Percentiles rank a stretch among this genome's conserved stretches.
phyloP scores from a whole-genome alignment of 2,329 filamentous ascomycete species.

The Laburnicola sp. region DNA sequence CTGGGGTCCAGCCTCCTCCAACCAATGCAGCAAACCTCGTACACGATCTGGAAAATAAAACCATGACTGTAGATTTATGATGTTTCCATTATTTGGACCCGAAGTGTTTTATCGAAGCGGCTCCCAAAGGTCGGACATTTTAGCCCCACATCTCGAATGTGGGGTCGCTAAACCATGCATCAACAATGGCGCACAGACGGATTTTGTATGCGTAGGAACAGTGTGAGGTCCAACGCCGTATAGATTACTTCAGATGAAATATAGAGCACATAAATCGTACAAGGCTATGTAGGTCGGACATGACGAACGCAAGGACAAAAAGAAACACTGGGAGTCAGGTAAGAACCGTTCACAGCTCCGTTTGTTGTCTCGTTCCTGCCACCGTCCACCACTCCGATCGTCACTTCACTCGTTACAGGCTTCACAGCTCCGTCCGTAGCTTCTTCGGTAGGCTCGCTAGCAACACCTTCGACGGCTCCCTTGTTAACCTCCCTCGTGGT shows the following conservation, averaged over 20 bases:
- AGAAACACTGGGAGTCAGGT: not conserved
- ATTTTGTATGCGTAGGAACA: not conserved
- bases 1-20: slow-evolving; percentile 1
- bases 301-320: slow-evolving; percentile 3
- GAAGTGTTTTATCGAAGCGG: slow-evolving; percentile 18
- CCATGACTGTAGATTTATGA: slow-evolving; percentile 20
- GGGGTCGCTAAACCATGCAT: slow-evolving; percentile 22
- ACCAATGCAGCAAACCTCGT: slow-evolving; percentile 8
- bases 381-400: not conserved
- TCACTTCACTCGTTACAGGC: too few species aligned
- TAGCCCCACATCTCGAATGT: slow-evolving; percentile 37
- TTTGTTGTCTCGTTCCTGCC: slow-evolving; percentile 14
- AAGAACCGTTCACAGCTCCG: slow-evolving; percentile 12
- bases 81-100: slow-evolving; percentile 7
- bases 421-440: too few species aligned
- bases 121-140: not conserved
- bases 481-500: too few species aligned
- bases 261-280: slow-evolving; percentile 15
- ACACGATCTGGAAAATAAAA: slow-evolving; percentile 6
- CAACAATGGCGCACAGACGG: slow-evolving; percentile 17
- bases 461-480: too few species aligned
- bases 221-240: not conserved
- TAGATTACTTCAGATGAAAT: slow-evolving; percentile 12
- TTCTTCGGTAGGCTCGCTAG: too few species aligned
- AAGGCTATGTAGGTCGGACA: not conserved